A percentile compares a stretch with the other conserved stretches of the same genome.
phyloP scores from a whole-genome alignment of 2,329 filamentous ascomycete species.

The Colletotrichum sp. region DNA sequence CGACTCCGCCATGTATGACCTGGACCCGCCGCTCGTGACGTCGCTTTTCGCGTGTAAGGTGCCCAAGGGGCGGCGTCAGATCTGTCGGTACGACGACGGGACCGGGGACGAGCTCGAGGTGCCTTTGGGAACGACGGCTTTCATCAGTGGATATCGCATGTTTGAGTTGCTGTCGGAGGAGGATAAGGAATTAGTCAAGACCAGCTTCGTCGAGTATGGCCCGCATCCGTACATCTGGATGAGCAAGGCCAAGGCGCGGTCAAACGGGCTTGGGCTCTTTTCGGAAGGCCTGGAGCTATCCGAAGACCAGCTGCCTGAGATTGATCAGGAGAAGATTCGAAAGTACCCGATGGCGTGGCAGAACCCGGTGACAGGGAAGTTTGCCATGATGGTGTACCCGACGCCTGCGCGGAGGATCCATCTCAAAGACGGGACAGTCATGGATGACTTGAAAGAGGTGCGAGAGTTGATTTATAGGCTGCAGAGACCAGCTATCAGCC shows the following conservation, averaged over 20 bases:
- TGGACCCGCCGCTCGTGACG: background rate
- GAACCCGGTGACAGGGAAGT: background rate
- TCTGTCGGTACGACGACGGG: background rate
- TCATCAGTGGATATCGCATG: background rate
- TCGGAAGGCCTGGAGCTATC: background rate
- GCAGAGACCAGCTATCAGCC: background rate
- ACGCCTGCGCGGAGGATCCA: background rate
- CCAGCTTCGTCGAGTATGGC: background rate
- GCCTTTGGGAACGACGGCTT: background rate
- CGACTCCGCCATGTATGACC: background rate
- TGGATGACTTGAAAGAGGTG: background rate
- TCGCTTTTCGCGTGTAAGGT: background rate
- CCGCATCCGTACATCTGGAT: background rate
- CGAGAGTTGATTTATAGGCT: background rate
- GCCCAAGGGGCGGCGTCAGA: background rate
- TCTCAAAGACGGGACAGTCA: background rate
- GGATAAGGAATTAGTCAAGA: background rate
- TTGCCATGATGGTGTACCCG: background rate
- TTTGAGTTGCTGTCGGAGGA: background rate
- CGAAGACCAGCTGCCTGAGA: background rate
- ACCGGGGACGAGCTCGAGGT: background rate
- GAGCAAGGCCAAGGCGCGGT: background rate
- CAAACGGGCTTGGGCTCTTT: background rate
- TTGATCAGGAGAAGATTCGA: accelerated
- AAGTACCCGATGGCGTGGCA: background rate